Conservation (phyloP, 495 filamentous ascomycete species). For the Neurospora pannonica region DNA sequence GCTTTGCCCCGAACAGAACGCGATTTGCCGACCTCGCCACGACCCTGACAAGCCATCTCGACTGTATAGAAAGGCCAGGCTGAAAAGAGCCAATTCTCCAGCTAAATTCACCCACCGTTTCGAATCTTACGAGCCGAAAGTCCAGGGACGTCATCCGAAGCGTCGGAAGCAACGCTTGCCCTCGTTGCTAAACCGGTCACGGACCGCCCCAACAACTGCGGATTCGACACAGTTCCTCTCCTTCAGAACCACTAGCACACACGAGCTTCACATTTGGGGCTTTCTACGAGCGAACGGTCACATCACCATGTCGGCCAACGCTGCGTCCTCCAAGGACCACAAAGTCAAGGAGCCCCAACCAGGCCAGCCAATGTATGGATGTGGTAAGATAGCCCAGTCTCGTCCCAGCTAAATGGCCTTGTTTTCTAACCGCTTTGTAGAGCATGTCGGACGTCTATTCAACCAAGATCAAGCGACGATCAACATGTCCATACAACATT, state of each 20-base stretch:
- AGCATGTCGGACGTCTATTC: slow-evolving; percentile 45
- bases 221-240: not conserved
- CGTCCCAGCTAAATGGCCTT: not conserved
- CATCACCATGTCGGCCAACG: slow-evolving; percentile 17
- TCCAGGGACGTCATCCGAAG: not conserved
- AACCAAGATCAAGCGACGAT: slow-evolving; percentile 38
- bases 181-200: not conserved
- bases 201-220: not conserved
- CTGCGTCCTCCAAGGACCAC: slow-evolving; percentile 42
- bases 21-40: not conserved
- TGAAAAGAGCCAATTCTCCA: not conserved
- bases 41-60: not conserved
- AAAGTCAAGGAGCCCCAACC: slow-evolving; percentile 42
- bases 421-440: slow-evolving; percentile 24
- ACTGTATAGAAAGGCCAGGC: not conserved
- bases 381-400: slow-evolving; percentile 30
- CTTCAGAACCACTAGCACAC: not conserved
- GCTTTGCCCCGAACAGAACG: not conserved
- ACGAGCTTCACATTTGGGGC: not conserved
- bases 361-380: slow-evolving; percentile 44
- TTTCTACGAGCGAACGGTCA: slow-evolving; percentile 37
- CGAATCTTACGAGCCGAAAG: not conserved
- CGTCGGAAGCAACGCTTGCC: not conserved
- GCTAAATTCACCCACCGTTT: not conserved
- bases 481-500: slow-evolving; percentile 43